phyloP scores from a whole-genome alignment of 2,329 filamentous ascomycete species.

The Pestalotiopsis sp. region DNA sequence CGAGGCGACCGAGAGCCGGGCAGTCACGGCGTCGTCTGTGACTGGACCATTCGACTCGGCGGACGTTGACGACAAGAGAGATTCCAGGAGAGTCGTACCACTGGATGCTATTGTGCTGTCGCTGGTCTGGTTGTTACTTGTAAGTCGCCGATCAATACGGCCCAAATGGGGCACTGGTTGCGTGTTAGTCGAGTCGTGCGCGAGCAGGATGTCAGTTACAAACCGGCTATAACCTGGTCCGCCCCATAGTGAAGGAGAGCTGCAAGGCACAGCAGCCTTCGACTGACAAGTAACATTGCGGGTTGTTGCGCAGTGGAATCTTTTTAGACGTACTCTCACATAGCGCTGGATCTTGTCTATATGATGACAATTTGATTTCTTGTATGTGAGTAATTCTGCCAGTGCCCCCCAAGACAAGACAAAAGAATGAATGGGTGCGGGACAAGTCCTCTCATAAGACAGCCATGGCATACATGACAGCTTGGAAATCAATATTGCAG shows the following conservation, averaged over 20 bases:
- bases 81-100: background rate
- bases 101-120: background rate
- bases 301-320: background rate
- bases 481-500: background rate
- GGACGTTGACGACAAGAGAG: background rate
- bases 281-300: slow-evolving; percentile 23
- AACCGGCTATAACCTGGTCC: slow-evolving; percentile 21
- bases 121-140: background rate
- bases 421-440: background rate
- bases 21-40: background rate
- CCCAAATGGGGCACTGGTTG: background rate
- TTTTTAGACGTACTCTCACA: slow-evolving; percentile 16
- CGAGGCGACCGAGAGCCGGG: background rate
- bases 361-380: slow-evolving; percentile 8
- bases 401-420: background rate
- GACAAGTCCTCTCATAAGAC: background rate
- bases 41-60: background rate
- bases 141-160: slow-evolving; percentile 5
- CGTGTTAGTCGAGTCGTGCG: background rate
- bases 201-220: slow-evolving; percentile 14
- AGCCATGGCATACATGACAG: background rate
- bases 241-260: slow-evolving; percentile 22
- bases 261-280: slow-evolving; percentile 23
- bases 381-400: background rate
- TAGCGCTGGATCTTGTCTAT: slow-evolving; percentile 17